Base-by-base conservation (phyloP, 2,329 filamentous ascomycete species). In the Clarireedia sp. region DNA sequence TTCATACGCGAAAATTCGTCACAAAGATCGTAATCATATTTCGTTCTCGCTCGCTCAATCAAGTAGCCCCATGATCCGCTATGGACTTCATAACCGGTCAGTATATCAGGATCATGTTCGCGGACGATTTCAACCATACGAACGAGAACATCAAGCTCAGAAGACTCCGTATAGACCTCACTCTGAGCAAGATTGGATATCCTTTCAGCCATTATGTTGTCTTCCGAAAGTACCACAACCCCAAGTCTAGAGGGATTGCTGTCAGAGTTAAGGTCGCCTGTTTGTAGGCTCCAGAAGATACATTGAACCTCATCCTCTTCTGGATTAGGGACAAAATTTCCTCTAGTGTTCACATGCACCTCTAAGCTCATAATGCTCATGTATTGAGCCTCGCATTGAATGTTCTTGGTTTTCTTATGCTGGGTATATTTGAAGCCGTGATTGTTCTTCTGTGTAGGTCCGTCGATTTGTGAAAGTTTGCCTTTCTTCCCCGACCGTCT, bases 291-390 rank as follows among this genome's bases (percentile, higher is more conserved):
- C 91, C 92, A 99, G 67, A 97, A 95, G 5, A 97, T 79, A 66
- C 87, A 90, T 59, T 87, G 81, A 2, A 99, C 81, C 63, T 92
- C 88, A 68, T 99, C 94, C 62, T 95, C 80, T 63, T 92, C 89
- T 0, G 94, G 94, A 66, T 99, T 90, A 1, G 94, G 90, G 2
- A 90, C 80, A 8, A 96, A 77, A 48, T 82, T 83, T 6, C 83
- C 89, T 55, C 92, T 80, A 3, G 87, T 94, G 63, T 95, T 96
- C 59, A 95, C 86, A 67, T 99, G 92, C 4, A 97, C 74, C 68
- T 99, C 94, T 6, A 99, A 72, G 62, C 90, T 95, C 89, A 99
- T 91, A 17, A 87, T 90, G 63, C 89, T 96, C 94, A 99, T 97
- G 69, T 96, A 95, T 63, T 94, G 88, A 2, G 83, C 84, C 69